Percentiles rank a stretch among this genome's conserved stretches.
Evolutionary conservation across 2,329 filamentous ascomycete genomes (phyloP).

Genomic region (Colletotrichum sp.): DNA sequence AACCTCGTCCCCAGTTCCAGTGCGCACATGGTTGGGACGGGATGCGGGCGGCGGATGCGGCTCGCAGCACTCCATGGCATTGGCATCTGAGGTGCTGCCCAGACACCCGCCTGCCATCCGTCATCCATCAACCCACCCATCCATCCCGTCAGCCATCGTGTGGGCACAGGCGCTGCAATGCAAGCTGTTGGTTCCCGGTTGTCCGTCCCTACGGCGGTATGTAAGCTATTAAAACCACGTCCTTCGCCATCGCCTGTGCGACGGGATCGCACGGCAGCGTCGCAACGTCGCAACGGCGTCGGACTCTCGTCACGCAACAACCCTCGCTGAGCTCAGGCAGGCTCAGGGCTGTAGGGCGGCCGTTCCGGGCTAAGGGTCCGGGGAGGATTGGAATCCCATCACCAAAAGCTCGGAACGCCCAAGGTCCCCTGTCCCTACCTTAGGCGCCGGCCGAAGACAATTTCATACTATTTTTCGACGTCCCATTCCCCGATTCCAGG

Average conservation of each 20-base stretch:
- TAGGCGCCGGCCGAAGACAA: conserved; percentile 5
- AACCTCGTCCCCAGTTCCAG: neutral
- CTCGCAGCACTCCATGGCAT: neutral
- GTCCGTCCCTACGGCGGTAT: neutral
- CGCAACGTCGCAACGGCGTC: neutral
- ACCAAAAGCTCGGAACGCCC: conserved; percentile 7
- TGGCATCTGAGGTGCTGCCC: neutral
- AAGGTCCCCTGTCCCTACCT: conserved; percentile 8
- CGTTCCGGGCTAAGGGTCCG: conserved; percentile 9
- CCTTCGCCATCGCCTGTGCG: neutral
- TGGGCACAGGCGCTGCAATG: neutral
- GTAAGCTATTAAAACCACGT: neutral
- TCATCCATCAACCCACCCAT: neutral
- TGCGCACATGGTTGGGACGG: neutral
- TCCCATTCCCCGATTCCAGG: neutral
- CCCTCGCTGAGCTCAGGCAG: neutral
- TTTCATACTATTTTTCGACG: conserved; percentile 14
- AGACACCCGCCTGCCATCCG: neutral
- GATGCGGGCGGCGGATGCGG: neutral
- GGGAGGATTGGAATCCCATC: conserved; percentile 12
- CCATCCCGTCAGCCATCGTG: neutral
- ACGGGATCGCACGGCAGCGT: neutral
- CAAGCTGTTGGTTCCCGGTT: neutral
- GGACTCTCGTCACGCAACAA: neutral
- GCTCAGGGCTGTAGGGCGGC: conserved; percentile 8